These are phyloP conservation scores for Syzygium aqueum DNA, from an alignment of 345 rosid genomes.

Conservation along the genomic window DNA sequence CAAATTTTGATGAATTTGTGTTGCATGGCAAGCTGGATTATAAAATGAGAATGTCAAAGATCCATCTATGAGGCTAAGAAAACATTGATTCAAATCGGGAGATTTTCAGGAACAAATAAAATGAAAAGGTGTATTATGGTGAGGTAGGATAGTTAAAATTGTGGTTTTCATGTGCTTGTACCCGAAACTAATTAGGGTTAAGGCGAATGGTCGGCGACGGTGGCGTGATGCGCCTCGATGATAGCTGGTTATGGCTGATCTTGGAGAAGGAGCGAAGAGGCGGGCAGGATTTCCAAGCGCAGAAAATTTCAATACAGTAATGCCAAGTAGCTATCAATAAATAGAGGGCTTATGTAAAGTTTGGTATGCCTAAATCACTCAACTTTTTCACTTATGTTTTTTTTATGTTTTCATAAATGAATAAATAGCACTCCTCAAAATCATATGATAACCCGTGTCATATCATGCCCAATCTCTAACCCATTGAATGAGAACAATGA, in stretches of 20 bases:
- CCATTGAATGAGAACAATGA: not conserved
- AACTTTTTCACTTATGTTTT: not conserved
- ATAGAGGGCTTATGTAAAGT: not conserved
- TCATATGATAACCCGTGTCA: not conserved
- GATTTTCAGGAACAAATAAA: too few relatives aligned
- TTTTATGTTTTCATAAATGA: too few relatives aligned
- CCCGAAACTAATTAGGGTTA: not conserved
- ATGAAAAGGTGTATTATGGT: not conserved
- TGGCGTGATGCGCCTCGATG: not conserved
- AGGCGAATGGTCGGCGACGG: not conserved
- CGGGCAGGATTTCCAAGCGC: not conserved
- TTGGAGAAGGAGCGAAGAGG: not conserved
- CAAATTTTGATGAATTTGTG: not conserved
- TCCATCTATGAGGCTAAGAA: not conserved
- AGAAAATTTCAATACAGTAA: not conserved
- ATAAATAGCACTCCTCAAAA: not conserved
- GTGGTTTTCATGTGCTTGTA: not conserved
- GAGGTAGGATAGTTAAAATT: not conserved
- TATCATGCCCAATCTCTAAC: accelerated
- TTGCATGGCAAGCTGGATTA: not conserved
- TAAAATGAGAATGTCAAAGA: not conserved
- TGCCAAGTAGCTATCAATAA: not conserved
- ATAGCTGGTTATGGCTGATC: not conserved
- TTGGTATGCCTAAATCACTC: not conserved
- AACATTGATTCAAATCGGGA: not conserved